A percentile compares a stretch with the other conserved stretches of the same genome.
Conservation (phyloP, 2,329 filamentous ascomycete genomes). For the Trichoderma atrobrunneum region DNA sequence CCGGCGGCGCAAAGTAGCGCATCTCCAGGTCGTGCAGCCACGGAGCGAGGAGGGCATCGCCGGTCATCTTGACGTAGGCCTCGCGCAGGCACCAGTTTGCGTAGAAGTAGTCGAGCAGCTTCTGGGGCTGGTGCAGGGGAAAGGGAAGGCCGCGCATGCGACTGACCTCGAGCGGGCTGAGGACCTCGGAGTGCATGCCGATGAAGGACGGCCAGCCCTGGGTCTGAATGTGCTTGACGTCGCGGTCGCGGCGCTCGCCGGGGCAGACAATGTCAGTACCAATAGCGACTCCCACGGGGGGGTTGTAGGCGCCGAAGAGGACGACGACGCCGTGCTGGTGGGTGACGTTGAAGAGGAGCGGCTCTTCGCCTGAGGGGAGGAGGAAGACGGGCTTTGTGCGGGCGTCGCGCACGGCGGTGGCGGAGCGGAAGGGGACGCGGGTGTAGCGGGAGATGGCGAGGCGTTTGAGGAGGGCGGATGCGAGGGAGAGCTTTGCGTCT, state of each 20-base stretch:
- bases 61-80: conserved; percentile 79
- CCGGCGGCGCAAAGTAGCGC: conserved; percentile 57
- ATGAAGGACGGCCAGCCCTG: conserved; percentile 67
- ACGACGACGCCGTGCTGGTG: conserved; percentile 76
- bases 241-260: conserved; percentile 63
- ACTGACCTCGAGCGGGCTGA: conserved; percentile 58
- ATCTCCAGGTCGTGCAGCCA: conserved; percentile 74
- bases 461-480: conserved; percentile 71
- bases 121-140: conserved; percentile 38
- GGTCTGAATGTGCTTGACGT: conserved; percentile 53
- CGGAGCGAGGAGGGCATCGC: conserved; percentile 69
- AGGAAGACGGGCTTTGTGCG: conserved; percentile 53
- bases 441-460: conserved; percentile 60
- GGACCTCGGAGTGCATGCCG: conserved; percentile 69
- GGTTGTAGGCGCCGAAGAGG: conserved; percentile 53
- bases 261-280: conserved; percentile 77
- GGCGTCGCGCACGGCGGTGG: conserved; percentile 54
- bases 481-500: conserved; percentile 73
- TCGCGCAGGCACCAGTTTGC: conserved; percentile 77
- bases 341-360: conserved; percentile 69
- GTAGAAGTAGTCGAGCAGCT: conserved; percentile 69
- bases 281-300: conserved; percentile 44
- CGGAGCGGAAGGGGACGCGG: conserved; percentile 58
- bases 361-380: conserved; percentile 47
- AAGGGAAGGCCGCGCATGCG: conserved; percentile 55